Evolutionary conservation across 2,329 filamentous ascomycete species (phyloP).

Genomic region (Aotearoamyces nothofagi): DNA sequence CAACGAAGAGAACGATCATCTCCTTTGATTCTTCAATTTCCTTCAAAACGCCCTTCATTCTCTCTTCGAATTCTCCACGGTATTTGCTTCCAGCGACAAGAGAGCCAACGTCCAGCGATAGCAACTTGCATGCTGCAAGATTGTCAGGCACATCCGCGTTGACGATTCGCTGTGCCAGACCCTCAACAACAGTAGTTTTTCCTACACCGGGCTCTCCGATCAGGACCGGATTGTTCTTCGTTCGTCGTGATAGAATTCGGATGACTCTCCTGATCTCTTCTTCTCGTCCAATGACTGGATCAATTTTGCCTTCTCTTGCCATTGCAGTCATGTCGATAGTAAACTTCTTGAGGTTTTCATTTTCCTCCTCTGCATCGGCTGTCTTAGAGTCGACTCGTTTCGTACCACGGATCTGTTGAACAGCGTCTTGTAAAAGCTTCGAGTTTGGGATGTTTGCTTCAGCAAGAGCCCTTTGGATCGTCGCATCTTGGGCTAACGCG

Average conservation of each 20-base stretch:
- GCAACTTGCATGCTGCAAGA: constrained; percentile 79
- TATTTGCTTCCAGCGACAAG: constrained; percentile 97
- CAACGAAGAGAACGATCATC: constrained; percentile 94
- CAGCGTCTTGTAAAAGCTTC: constrained; percentile 81
- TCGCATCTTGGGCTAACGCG: constrained; percentile 63
- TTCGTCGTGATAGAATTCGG: constrained; percentile 79
- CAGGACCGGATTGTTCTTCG: constrained; percentile 81
- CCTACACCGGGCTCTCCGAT: constrained; percentile 97
- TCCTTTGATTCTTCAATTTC: constrained; percentile 92
- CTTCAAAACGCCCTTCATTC: constrained; percentile 97
- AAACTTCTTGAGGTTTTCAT: constrained; percentile 94
- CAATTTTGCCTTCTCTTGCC: constrained; percentile 93
- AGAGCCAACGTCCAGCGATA: constrained; percentile 89
- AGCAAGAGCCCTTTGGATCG: constrained; percentile 58
- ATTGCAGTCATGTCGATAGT: constrained; percentile 97
- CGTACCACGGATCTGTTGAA: constrained; percentile 82
- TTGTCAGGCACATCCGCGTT: constrained; percentile 95
- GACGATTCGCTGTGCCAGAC: constrained; percentile 86
- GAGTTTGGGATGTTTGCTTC: constrained; percentile 85
- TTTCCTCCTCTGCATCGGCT: constrained; percentile 81
- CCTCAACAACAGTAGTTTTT: constrained; percentile 96
- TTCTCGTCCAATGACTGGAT: constrained; percentile 91
- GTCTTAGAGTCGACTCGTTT: constrained; percentile 92
- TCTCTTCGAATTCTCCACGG: constrained; percentile 94
- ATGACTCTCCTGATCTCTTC: constrained; percentile 90